Base-by-base conservation (phyloP, 1,284 basidiomycete genomes). In the Malassezia pachydermatis region DNA sequence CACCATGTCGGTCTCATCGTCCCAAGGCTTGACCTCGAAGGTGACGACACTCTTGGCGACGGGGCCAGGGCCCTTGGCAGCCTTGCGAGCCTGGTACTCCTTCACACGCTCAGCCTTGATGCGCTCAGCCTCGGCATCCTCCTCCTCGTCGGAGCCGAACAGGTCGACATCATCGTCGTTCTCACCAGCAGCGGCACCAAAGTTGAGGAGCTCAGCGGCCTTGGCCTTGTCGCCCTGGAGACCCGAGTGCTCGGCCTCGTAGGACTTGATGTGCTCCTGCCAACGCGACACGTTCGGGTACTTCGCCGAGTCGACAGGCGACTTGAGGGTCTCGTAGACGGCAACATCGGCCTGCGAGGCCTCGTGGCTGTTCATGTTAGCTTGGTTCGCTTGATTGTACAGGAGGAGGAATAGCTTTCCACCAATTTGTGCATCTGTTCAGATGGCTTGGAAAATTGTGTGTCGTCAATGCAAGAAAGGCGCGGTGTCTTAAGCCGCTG, bases 1-100 rank as follows among this genome's bases (percentile, higher is more conserved):
- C 45, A 73, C 79, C 88, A 99, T 89, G 77, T 96, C 87, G 54
- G 92, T 99, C 78, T 95, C 89, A 74, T 96, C 90, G 73, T 98
- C 92, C 92, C 90, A 71, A 40, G 90, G 92, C 77, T 96, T 98
- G 59, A 98, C 88, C 63, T 96, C 89, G 66, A 96, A 77, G 46
- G 94, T 98, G 45, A 92, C 88, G 56, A 92, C 80, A 60, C 88
- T 92, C 86, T 88, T 71, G 45, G 70, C 50, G 34, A 49, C 69
- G 41, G 76, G 73, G 63, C 75, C 76, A 65, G 76, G 75, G 60
- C 84, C 81, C 78, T 96, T 96, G 72, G 77, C 79, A 24, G 88
- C 88, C 78, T 95, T 96, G 80, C 88, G 90, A 48, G 78, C 84
- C 65, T 87, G 81, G 78, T 98, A 99, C 51, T 82, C 85, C 60